Evolutionary conservation across 768 basidiomycete genomes (phyloP), one percentile per base, ranked within the genome.

Genomic region (Russula sp.): DNA sequence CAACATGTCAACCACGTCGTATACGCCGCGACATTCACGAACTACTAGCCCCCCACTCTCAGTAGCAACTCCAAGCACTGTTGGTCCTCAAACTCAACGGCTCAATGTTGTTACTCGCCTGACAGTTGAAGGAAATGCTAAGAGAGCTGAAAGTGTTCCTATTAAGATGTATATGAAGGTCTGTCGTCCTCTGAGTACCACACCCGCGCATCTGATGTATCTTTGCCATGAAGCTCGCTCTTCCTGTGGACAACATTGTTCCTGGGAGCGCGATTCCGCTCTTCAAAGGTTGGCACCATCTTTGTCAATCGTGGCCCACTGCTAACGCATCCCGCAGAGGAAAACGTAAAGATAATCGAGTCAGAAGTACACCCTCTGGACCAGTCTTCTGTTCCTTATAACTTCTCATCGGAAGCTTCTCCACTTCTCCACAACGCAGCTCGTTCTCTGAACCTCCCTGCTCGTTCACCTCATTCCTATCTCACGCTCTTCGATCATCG

Each of bases 131-230:
- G 90, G 89, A 34, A 86, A 84, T 74, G 84, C 85, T 24, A 87
- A 83, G 73, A 81, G 82, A 61, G 83, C 81, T 2, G 87, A 89
- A 70, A 86, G 84, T 44, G 88, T 83, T 40, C 76, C 82, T 20
- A 82, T 92, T 57, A 85, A 80, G 68, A 85, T 91, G 80, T 92
- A 89, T 75, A 79, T 92, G 68, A 92, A 89, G 79, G 90, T 88
- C 64, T 52, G 74, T 70, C 68, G 59, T 32, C n/a, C 40, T 32
- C 22, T 34, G 53, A n/a, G 30, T 11, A 14, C n/a, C 52, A 11
- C 30, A 20, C 24, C 20, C 40, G 6, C 34, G 40, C 42, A 48
- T 57, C 59, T 62, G 28, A 49, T 5, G 30, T 48, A 20, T 52
- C 5, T 50, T 38, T 32, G 24, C 70, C 89, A 79, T 90, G 59